These are phyloP conservation scores for Zasmidium cellare DNA, from an alignment of 2,329 filamentous ascomycete species.

Conservation along the genomic window DNA sequence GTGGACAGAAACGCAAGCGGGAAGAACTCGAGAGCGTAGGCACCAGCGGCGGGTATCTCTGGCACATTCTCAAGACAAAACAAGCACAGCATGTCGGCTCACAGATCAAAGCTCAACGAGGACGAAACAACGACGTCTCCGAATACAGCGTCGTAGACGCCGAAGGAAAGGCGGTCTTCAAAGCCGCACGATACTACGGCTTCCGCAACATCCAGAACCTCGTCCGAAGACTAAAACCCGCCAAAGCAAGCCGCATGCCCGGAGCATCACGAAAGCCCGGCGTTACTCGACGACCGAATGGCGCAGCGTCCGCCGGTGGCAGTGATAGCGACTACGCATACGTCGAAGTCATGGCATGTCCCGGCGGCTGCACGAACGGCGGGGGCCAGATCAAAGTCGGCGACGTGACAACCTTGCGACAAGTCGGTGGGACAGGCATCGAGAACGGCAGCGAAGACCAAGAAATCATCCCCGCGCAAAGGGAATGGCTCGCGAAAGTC, in stretches of 20 bases:
- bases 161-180: conserved; percentile 58
- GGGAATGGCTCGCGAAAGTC: conserved; percentile 76
- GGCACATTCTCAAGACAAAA: conserved; percentile 77
- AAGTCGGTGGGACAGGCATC: conserved; percentile 33
- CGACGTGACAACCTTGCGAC: conserved; percentile 59
- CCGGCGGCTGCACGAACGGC: conserved; percentile 97
- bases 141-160: conserved; percentile 71
- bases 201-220: conserved; percentile 99
- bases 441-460: conserved; percentile 37
- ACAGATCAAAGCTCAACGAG: conserved; percentile 67
- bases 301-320: conserved; percentile 34
- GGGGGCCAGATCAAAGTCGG: conserved; percentile 92
- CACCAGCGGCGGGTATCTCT: conserved; percentile 83
- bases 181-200: conserved; percentile 88
- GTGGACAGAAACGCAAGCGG: conserved; percentile 36
- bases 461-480: conserved; percentile 68
- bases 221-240: conserved; percentile 85
- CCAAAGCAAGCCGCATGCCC: conserved; percentile 74
- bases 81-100: conserved; percentile 71
- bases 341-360: conserved; percentile 98
- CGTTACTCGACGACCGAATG: conserved; percentile 40
- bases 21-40: conserved; percentile 58
- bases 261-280: conserved; percentile 64
- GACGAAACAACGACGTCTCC: conserved; percentile 86
- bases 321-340: conserved; percentile 71